Conservation (phyloP, 148 eudicot genomes). For the Simmondsia chinensis region DNA sequence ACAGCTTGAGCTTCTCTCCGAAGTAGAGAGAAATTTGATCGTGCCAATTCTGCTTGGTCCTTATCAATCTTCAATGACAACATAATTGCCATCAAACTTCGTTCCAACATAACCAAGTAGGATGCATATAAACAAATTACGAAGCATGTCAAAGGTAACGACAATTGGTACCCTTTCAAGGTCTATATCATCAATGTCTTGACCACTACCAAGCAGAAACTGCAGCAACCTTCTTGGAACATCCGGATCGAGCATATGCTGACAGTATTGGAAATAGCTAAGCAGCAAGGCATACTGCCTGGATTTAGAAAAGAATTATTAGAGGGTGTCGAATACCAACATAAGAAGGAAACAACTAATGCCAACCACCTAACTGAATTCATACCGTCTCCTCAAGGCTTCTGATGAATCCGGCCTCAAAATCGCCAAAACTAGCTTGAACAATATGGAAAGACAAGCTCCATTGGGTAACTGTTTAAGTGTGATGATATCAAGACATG, state of each 20-base stretch:
- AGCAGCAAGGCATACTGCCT: conserved; percentile 93
- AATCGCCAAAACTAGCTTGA: conserved; percentile 71
- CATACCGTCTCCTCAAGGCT: conserved; percentile 89
- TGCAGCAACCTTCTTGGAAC: conserved; percentile 75
- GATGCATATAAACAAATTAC: background rate
- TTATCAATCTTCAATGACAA: conserved; percentile 58
- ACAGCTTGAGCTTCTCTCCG: conserved; percentile 79
- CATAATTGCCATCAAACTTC: background rate
- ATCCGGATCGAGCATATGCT: conserved; percentile 90
- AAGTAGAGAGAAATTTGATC: conserved; percentile 65
- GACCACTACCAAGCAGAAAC: conserved; percentile 55
- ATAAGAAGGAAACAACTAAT: background rate
- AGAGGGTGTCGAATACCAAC: too few relatives aligned
- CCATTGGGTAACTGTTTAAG: conserved; percentile 86
- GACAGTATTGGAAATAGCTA: conserved; percentile 94
- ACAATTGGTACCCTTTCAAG: conserved; percentile 60
- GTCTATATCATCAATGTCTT: conserved; percentile 69
- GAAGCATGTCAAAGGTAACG: background rate
- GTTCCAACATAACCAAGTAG: conserved; percentile 1
- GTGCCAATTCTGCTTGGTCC: conserved; percentile 82
- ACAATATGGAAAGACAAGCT: conserved; percentile 72
- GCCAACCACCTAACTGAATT: background rate
- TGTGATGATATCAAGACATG: conserved; percentile 73
- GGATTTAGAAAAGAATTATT: conserved; percentile 16
- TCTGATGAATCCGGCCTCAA: conserved; percentile 88